phyloP scores from a whole-genome alignment of 2,329 filamentous ascomycete genomes.

The Exophiala dermatitidis region DNA sequence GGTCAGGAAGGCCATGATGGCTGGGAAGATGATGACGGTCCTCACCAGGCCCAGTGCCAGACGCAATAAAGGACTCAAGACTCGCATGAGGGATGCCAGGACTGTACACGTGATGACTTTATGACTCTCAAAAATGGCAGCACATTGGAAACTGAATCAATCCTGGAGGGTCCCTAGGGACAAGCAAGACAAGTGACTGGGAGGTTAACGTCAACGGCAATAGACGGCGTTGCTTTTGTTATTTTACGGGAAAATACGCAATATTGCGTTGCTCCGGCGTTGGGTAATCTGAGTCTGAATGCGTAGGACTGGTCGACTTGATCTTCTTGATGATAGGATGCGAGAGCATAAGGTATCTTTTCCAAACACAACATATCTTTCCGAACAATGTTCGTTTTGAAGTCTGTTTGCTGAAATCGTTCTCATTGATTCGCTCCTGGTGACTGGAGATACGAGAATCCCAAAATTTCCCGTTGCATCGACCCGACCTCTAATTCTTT shows the following conservation, averaged over 20 bases:
- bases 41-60: slow-evolving; percentile 43
- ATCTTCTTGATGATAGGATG: no score
- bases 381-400: no score
- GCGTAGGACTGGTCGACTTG: no score
- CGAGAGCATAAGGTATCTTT: no score
- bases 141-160: neutral
- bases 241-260: neutral
- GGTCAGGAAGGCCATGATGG: slow-evolving; percentile 37
- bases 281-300: neutral
- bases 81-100: neutral
- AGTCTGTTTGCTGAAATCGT: no score
- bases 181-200: neutral
- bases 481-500: no score
- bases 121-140: neutral
- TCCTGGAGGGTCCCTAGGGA: neutral
- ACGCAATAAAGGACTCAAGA: slow-evolving; percentile 36
- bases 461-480: no score
- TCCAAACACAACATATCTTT: neutral
- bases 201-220: neutral
- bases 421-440: no score
- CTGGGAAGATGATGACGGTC: slow-evolving; percentile 45
- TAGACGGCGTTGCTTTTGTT: slow-evolving; percentile 5
- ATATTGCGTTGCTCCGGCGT: neutral
- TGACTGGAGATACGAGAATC: no score
- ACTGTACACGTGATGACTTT: neutral